Percentiles rank a stretch among this genome's conserved stretches.
Evolutionary conservation across 768 basidiomycete species (phyloP).

Genomic region (Pluteus cervinus): DNA sequence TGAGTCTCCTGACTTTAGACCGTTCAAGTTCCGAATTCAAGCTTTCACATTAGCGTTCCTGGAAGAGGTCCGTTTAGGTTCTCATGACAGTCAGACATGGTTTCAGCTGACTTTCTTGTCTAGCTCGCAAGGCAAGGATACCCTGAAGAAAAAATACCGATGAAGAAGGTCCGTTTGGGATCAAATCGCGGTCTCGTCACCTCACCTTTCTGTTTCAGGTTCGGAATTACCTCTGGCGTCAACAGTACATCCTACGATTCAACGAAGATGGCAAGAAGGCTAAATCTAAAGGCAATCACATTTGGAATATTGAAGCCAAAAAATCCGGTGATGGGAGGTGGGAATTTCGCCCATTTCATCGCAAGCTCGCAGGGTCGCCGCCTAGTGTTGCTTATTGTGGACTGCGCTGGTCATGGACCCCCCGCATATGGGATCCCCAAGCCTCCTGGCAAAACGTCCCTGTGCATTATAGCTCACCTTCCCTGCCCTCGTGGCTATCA

Average conservation of each 20-base stretch:
- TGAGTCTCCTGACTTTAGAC: slow-evolving; percentile 93
- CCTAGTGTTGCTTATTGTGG: slow-evolving; percentile 78
- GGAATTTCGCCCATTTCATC: slow-evolving; percentile 84
- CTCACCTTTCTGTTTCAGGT: slow-evolving; percentile 42
- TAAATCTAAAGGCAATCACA: slow-evolving; percentile 98
- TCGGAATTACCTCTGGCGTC: slow-evolving; percentile 94
- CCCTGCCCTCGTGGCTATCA: slow-evolving; percentile 77
- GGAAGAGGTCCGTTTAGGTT: slow-evolving; percentile 73
- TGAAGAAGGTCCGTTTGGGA: slow-evolving; percentile 76
- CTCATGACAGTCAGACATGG: slow-evolving; percentile 4
- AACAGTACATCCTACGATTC: slow-evolving; percentile 90
- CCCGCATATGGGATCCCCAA: slow-evolving; percentile 96
- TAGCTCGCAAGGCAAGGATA: slow-evolving; percentile 82
- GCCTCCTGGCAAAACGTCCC: slow-evolving; percentile 74
- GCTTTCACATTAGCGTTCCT: slow-evolving; percentile 96
- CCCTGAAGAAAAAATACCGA: slow-evolving; percentile 91
- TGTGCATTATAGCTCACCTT: slow-evolving; percentile 76
- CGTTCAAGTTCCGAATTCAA: slow-evolving; percentile 98
- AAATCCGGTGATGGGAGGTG: slow-evolving; percentile 70
- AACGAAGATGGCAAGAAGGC: slow-evolving; percentile 99
- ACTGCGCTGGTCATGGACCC: slow-evolving; percentile 83
- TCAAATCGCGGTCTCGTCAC: slow-evolving; percentile 9
- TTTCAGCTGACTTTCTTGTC: background rate
- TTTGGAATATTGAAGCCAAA: slow-evolving; percentile 98
- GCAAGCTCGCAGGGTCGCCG: slow-evolving; percentile 81